Evolutionary conservation across 306 rosid genomes (phyloP), one percentile per base, ranked within the genome.

Genomic region (Pyrus communis): DNA sequence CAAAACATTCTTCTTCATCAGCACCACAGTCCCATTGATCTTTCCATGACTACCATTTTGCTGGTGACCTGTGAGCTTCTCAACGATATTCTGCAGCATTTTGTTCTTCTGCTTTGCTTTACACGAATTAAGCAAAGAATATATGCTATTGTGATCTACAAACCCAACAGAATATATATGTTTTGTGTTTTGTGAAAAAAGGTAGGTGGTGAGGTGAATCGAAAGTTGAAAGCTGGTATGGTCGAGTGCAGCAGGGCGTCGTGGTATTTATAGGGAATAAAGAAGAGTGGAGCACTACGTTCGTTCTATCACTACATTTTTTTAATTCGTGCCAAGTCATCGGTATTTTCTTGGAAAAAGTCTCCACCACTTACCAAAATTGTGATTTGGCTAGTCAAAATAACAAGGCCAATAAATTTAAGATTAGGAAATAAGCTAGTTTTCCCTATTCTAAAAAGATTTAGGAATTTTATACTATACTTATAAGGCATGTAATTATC

Each of bases 1-100:
- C 77, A 84, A 73, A 42, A 84, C 79, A 45, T 80, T 80, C 77
- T 77, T 80, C 87, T 80, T 80, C 87, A 84, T 84, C 71, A 84
- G 15, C 23, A 80, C 74, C 60, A 80, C 74, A 6, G 66, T 76
- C 61, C 80, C 87, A 54, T 65, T 73, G 43, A 84, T 73, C 84
- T 73, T 70, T 9, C 14, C 59, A 31, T 18, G 60, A 4, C 8
- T 62, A 46, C 22, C 76, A 8, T 79, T 17, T 4, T 55, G 4
- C 33, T 60, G 31, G 9, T 74, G 75, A 8, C 75, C 83, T 23
- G 54, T 82, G 22, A 77, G 19, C 3, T 35, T 25, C 27, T 21
- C 81, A 30, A 49, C 0, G 43, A 78, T 4, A 23, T 78, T 60
- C 8, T 72, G 75, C 74, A 67, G 59, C 83, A 80, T 80, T 35